These are phyloP conservation scores for Nitzschia putrida DNA, from an alignment of 108 stramenopile genomes.

Conservation along the genomic window DNA sequence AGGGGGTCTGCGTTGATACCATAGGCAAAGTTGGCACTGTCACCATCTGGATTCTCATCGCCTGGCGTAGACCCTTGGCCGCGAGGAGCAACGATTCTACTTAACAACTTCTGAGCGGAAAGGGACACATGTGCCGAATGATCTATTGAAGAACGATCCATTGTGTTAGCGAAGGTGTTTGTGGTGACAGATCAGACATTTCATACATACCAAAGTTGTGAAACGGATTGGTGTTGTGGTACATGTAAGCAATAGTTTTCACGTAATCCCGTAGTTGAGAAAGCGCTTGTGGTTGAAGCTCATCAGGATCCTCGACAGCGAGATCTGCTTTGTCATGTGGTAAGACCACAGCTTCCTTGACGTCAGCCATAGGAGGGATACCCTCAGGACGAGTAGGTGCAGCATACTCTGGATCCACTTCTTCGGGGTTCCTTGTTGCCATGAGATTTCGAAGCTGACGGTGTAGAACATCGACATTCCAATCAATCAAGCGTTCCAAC, in stretches of 20 bases:
- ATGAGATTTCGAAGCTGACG: background rate
- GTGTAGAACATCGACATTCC: slow-evolving; percentile 31
- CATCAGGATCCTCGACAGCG: background rate
- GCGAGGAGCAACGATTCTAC: slow-evolving; percentile 26
- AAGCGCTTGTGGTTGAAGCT: slow-evolving; percentile 9
- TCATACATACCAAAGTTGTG: slow-evolving; percentile 28
- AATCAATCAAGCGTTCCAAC: slow-evolving; percentile 20
- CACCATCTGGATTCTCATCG: background rate
- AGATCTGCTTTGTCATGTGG: slow-evolving; percentile 23
- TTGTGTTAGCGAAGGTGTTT: too few relatives aligned
- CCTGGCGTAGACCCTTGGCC: background rate
- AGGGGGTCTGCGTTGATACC: slow-evolving; percentile 52
- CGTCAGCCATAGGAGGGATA: slow-evolving; percentile 28
- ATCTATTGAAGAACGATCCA: background rate
- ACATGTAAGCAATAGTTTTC: slow-evolving; percentile 26
- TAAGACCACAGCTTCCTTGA: slow-evolving; percentile 33
- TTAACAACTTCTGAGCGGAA: slow-evolving; percentile 24
- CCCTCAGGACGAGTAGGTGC: background rate
- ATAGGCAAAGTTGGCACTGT: slow-evolving; percentile 10
- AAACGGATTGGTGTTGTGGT: slow-evolving; percentile 29
- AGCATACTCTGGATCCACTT: background rate
- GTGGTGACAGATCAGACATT: too few relatives aligned
- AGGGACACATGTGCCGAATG: slow-evolving; percentile 27
- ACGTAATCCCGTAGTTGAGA: slow-evolving; percentile 35
- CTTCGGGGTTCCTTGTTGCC: background rate